Conservation (phyloP, 352 stramenopile genomes). For the Blastocystis hominis region DNA sequence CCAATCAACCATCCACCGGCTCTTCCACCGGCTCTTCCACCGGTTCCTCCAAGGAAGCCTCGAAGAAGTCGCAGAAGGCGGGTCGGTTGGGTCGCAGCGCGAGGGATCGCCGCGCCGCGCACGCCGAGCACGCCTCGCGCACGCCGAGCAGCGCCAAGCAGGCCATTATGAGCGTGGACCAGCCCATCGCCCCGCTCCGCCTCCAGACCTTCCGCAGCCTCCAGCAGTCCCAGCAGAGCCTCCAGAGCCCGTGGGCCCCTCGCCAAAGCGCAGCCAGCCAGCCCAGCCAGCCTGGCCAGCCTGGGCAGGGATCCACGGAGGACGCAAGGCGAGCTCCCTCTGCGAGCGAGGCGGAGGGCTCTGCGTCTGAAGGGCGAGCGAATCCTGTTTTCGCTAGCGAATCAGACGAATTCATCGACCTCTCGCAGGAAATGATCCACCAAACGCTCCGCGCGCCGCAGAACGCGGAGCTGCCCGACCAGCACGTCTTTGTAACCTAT, state of each 20-base stretch:
- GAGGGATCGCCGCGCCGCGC: background rate
- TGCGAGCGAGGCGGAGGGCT: background rate
- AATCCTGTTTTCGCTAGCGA: background rate
- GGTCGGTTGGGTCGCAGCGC: background rate
- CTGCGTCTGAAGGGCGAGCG: background rate
- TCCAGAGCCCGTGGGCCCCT: background rate
- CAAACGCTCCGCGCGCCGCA: background rate
- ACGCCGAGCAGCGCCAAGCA: background rate
- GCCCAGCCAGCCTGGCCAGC: background rate
- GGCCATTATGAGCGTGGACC: no score
- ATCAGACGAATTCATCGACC: background rate
- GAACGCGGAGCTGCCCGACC: background rate
- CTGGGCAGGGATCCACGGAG: background rate
- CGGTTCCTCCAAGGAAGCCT: no score
- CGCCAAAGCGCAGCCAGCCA: background rate
- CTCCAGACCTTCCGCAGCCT: background rate
- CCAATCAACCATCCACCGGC: background rate
- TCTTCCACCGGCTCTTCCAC: no score
- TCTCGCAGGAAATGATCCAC: conserved; percentile 38
- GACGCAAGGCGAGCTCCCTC: background rate
- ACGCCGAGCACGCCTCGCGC: background rate
- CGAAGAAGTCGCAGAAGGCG: no score
- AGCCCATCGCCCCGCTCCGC: no score
- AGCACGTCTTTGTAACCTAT: conserved; percentile 7
- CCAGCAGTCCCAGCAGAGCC: background rate